These are phyloP conservation scores for Neonectria punicea DNA, from an alignment of 2,329 filamentous ascomycete genomes.

Conservation along the genomic window DNA sequence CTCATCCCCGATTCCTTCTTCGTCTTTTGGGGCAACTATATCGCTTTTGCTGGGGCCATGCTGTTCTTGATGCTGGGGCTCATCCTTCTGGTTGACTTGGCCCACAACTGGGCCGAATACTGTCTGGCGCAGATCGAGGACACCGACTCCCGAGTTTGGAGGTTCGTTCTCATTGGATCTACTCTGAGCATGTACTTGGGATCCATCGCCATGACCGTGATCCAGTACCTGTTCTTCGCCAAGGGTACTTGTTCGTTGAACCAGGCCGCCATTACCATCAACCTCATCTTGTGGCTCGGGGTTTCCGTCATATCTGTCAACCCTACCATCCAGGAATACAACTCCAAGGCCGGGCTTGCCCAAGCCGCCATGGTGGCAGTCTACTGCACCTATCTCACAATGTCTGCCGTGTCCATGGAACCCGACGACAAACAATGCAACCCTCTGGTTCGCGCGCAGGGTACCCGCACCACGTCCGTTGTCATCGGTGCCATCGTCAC, in stretches of 20 bases:
- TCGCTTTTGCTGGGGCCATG: constrained; percentile 88
- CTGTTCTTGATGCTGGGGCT: constrained; percentile 93
- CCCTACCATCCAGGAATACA: constrained; percentile 88
- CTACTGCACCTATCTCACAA: constrained; percentile 98
- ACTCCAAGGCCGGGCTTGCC: constrained; percentile 93
- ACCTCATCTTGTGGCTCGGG: constrained; percentile 83
- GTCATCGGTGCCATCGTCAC: constrained; percentile 95
- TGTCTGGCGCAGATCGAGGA: constrained; percentile 94
- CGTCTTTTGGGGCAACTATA: constrained; percentile 94
- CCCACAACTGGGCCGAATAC: constrained; percentile 97
- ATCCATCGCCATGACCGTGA: constrained; percentile 90
- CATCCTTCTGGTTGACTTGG: constrained; percentile 91
- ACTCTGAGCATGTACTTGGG: constrained; percentile 93
- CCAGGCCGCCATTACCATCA: constrained; percentile 94
- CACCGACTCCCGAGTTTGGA: constrained; percentile 86
- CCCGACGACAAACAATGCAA: constrained; percentile 95
- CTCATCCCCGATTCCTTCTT: constrained; percentile 96
- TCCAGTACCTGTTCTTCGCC: constrained; percentile 98
- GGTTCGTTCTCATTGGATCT: constrained; percentile 87
- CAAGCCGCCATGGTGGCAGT: constrained; percentile 97
- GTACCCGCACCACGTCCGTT: constrained; percentile 88
- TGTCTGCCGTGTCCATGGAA: constrained; percentile 99
- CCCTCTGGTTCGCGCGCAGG: constrained; percentile 85
- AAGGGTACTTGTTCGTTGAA: constrained; percentile 88
- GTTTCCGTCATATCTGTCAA: constrained; percentile 90